Base-by-base conservation (phyloP, 1,284 basidiomycete genomes). In the Trametes versicolor region DNA sequence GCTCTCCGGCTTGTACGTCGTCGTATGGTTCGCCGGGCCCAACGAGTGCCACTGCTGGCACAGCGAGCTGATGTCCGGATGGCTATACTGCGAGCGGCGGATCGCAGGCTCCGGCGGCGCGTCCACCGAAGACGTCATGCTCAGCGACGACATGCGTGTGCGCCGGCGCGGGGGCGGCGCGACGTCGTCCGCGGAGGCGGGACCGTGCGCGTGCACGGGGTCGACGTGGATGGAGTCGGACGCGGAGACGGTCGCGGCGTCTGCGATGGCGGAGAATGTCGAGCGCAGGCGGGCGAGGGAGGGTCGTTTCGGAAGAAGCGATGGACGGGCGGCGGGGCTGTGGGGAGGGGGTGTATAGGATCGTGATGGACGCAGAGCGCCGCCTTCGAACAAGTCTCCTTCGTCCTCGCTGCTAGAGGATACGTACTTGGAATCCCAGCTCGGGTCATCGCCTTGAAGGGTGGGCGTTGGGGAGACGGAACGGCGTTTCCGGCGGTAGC, bases 21-120 rank as follows among this genome's bases (percentile, higher is more conserved):
- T 71, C 15, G 87, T 87, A 73, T 83, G 79, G 69, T 87, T 87
- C 34, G 86, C 87, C 10, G 89, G 86, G 7, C 87, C 87, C 4
- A 78, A 74, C 27, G 76, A 74, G 2, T 83, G 78, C 85, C 86
- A 92, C 59, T 86, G 81, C 66, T 85, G 78, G 56, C 89, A 85
- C n/a, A 91, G 80, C 10, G 82, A 80, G 12, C 80, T 74, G 51
- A 91, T 82, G 69, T 88, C 84, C 12, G 87, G 81, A 72, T 90
- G 84, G 65, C 88, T 89, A 32, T 73, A 74, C 64, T 77, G 79
- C 47, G 80, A 76, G 37, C 82, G 81, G 49, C 84, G 83, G 25
- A 88, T 79, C 5, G 81, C 80, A 2, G 88, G 85, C 5, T 81
- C 79, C 4, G 86, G 81, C 2, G 82, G 80, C 32, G 78, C 75